Evolutionary conservation across 2,329 filamentous ascomycete species (phyloP).

Genomic region (Aspergillus puulaauensis): DNA sequence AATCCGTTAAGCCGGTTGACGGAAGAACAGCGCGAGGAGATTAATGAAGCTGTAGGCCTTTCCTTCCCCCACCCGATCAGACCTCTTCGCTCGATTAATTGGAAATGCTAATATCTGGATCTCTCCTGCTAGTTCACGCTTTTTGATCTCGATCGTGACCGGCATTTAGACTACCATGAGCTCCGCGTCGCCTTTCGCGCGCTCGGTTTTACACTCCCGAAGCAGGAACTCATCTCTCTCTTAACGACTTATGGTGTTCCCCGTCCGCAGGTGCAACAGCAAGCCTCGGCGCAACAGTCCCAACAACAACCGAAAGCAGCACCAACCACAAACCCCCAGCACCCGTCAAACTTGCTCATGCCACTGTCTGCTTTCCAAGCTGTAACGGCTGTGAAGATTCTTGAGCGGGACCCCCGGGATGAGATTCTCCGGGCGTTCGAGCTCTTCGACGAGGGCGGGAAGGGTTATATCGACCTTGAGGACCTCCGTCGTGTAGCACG

Average conservation of each 20-base stretch:
- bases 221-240: constrained; percentile 77
- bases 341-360: constrained; percentile 67
- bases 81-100: no score
- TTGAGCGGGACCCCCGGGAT: constrained; percentile 79
- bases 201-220: constrained; percentile 87
- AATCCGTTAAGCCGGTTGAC: constrained; percentile 61
- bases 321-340: constrained; percentile 52
- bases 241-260: constrained; percentile 78
- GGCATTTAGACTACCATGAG: constrained; percentile 94
- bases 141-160: constrained; percentile 95
- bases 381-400: constrained; percentile 76
- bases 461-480: constrained; percentile 84
- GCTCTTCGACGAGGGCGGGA: constrained; percentile 89
- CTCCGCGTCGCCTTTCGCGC: constrained; percentile 95
- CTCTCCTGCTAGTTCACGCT: constrained; percentile 69
- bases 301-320: constrained; percentile 41
- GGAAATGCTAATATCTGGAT: background rate
- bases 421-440: constrained; percentile 90
- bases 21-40: constrained; percentile 89
- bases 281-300: constrained; percentile 32
- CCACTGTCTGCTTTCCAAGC: constrained; percentile 70
- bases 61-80: background rate
- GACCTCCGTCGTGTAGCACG: constrained; percentile 84
- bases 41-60: constrained; percentile 79
- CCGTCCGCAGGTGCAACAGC: constrained; percentile 55